Base-by-base conservation (phyloP, 1,284 basidiomycete species). In the Trametes polyzona region DNA sequence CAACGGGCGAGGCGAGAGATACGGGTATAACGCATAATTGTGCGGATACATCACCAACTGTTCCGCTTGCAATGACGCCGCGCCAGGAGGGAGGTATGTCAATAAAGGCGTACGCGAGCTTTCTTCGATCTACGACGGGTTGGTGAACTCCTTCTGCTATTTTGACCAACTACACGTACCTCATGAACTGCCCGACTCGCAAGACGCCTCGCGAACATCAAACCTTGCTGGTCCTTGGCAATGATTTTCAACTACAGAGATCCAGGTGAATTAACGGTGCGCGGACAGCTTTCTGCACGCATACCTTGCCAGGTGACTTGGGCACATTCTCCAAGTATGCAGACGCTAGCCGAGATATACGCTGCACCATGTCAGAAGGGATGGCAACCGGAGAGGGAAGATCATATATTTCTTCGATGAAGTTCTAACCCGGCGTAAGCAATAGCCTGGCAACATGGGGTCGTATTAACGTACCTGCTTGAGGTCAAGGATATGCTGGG, bases 11-110 rank as follows among this genome's bases (percentile, higher is more conserved):
- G 80, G 74, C 3, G 81, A 73, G 8, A 82, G 63, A 65, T 88
- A 88, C 0, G 88, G 89, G 69, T 85, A 90, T 32, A 88, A 59
- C 7, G 84, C 78, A 67, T 88, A 88, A 26, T 67, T 67, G 58
- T 42, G 71, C 43, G 52, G 74, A 63, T 36, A 74, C 62, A 37
- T 71, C 62, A 35, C 52, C 17, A 53, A 19, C 23, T 57, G 62
- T 16, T 53, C 50, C 7, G 39, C 24, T 16, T 62, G 36, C 46
- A 48, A 41, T 14, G 42, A 64, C 23, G 67, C 64, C 17, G 69
- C 60, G 11, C 65, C 65, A 12, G 74, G 66, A 17, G 78, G 76
- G 12, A 79, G 66, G 63, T 78, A 75, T 27, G 74, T 72, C 30
- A 79, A 62, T 9, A 75, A 57, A 0, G 71, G 71, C 17, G 65